Evolutionary conservation across 805 yeast genomes (phyloP).

Genomic region (Candida morakotiae): DNA sequence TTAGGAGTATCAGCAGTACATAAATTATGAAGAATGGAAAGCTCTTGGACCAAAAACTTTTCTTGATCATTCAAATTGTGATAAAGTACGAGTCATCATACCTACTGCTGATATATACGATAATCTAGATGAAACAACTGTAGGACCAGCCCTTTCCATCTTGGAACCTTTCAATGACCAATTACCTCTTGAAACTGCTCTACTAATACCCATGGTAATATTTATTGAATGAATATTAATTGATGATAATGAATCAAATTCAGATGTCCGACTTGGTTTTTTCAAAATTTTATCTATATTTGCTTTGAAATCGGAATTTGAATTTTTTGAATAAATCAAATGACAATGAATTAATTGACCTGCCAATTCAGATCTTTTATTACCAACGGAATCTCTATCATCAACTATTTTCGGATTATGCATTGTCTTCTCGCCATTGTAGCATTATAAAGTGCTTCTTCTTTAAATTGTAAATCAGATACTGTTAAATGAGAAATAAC

Average conservation of each 20-base stretch:
- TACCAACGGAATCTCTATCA: constrained; percentile 98
- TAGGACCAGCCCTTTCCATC: constrained; percentile 99
- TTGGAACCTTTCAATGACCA: constrained; percentile 98
- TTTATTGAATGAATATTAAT: constrained; percentile 90
- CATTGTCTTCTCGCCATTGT: constrained; percentile 95
- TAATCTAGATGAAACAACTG: constrained; percentile 88
- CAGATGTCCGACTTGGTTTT: constrained; percentile 91
- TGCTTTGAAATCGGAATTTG: constrained; percentile 89
- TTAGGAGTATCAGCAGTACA: constrained; percentile 99
- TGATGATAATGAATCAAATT: constrained; percentile 87
- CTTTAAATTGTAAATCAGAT: constrained; percentile 79
- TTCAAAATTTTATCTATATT: constrained; percentile 90
- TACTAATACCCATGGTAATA: constrained; percentile 87
- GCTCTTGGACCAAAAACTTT: constrained; percentile 99
- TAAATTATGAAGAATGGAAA: constrained; percentile 95
- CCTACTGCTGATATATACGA: constrained; percentile 94
- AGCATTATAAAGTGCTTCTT: constrained; percentile 90
- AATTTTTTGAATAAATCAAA: constrained; percentile 96
- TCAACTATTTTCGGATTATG: constrained; percentile 94
- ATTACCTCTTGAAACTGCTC: constrained; percentile 98
- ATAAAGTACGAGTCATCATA: constrained; percentile 98
- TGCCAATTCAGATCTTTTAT: constrained; percentile 93
- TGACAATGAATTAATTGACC: constrained; percentile 91
- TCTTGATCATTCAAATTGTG: constrained; percentile 96
- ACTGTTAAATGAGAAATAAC: constrained; percentile 93